Base-by-base conservation (phyloP, 306 rosid genomes). In the Alnus glutinosa region DNA sequence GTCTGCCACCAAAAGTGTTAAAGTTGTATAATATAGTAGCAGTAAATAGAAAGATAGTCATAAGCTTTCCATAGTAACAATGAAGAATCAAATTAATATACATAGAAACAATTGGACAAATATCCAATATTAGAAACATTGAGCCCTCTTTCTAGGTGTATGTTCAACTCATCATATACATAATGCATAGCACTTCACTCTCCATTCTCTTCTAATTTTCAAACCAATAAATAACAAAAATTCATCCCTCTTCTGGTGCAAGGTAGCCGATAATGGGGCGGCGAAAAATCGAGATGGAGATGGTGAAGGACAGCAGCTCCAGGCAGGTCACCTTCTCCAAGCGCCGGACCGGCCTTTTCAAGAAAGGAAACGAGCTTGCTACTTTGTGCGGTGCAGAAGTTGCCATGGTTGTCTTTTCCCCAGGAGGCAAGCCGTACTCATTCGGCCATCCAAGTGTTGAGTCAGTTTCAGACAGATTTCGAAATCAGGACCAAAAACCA, bases 291-390 rank as follows among this genome's bases (percentile, higher is more conserved):
- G 92, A 86, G 77, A 89, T 89, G 63, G 85, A 83, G 58, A 81
- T 71, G 80, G 83, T 87, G 71, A 74, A 78, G 47, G 82, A 77
- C 77, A 83, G 52, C 10, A 84, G 85, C 51, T 81, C 87, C 44
- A 86, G 72, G 49, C 72, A 68, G 72, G 72, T 79, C 12, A 90
- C 87, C 12, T 92, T 92, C 75, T 85, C 96, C 1, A 92, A 88
- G 85, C 85, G 93, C 39, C 82, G 93, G 9, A 55, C 78, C 1
- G 93, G 97, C 3, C 89, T 92, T 4, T 89, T 88, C 74, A 88
- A 91, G 80, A 93, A 93, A 54, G 91, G 91, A 4, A 82, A 90
- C 1, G 96, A 93, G 37, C 87, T 93, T 4, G 93, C 92, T 7
- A 80, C 90, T 3, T 82, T 90, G 2, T 86, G 91, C 47, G 77